These are phyloP conservation scores for Mastigamoeba balamuthi DNA, from an alignment of 78 protist genomes.

Conservation along the genomic window DNA sequence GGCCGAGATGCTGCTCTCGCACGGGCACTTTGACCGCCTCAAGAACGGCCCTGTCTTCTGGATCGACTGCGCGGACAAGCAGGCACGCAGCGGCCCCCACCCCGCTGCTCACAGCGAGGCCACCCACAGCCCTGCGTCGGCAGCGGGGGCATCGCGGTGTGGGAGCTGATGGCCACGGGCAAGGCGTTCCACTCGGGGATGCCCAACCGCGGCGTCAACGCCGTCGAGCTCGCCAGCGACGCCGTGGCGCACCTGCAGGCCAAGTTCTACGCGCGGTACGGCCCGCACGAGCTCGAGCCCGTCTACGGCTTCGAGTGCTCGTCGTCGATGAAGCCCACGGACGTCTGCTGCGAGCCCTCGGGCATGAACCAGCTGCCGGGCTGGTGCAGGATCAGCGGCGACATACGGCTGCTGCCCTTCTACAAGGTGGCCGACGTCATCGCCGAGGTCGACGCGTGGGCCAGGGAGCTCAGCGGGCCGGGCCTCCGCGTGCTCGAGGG, in stretches of 20 bases:
- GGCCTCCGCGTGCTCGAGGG: conserved; percentile 10
- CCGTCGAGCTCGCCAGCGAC: conserved; percentile 24
- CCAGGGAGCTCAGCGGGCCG: conserved; percentile 12
- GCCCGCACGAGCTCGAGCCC: conserved; percentile 27
- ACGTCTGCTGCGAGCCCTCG: conserved; percentile 1
- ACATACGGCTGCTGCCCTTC: conserved; percentile 53
- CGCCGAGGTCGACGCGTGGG: conserved; percentile 4
- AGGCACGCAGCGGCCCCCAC: no score
- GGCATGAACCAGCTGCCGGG: conserved; percentile 52
- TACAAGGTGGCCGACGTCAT: conserved; percentile 20
- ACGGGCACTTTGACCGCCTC: conserved; percentile 32
- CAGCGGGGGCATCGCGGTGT: conserved; percentile 43
- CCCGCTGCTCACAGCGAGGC: no score
- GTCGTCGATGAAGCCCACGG: conserved; percentile 55
- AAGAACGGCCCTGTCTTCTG: conserved; percentile 36
- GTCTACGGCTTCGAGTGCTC: conserved; percentile 12
- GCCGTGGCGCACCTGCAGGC: conserved; percentile 35
- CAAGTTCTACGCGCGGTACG: conserved; percentile 41
- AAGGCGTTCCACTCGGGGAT: conserved; percentile 50
- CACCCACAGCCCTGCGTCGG: conserved; percentile 58
- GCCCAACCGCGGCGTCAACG: conserved; percentile 34
- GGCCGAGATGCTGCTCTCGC: conserved; percentile 29
- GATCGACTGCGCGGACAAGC: conserved; percentile 46
- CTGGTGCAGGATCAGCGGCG: conserved; percentile 34
- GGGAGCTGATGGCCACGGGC: conserved; percentile 52